Conservation (phyloP, 306 rosid genomes). For the Albizia julibrissin region DNA sequence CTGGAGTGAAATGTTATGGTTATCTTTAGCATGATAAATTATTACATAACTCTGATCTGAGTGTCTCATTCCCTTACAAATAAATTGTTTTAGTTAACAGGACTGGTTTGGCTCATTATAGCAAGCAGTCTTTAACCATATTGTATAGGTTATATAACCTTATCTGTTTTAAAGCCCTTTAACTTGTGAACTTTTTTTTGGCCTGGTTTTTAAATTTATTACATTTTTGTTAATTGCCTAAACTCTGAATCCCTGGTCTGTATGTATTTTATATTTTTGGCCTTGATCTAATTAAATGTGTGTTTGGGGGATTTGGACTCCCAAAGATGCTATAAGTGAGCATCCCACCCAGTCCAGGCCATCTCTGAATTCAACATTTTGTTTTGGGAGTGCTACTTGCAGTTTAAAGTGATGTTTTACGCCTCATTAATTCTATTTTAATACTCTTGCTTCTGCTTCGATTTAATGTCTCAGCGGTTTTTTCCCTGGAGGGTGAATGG, state of each 20-base stretch:
- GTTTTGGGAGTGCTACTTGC: neutral
- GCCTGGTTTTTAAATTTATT: neutral
- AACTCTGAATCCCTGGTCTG: neutral
- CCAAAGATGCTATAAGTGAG: neutral
- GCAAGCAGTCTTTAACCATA: constrained; percentile 7
- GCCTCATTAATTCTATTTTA: constrained; percentile 1
- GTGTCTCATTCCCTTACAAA: constrained; percentile 11
- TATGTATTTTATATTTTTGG: neutral
- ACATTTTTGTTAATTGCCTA: neutral
- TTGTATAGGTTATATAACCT: neutral
- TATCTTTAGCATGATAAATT: constrained; percentile 17
- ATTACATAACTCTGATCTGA: neutral
- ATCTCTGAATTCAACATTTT: neutral
- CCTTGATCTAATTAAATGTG: neutral
- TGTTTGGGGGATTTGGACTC: no score
- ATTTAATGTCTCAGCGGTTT: neutral
- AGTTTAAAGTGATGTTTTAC: neutral
- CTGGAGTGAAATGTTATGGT: constrained; percentile 29
- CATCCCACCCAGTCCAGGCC: neutral
- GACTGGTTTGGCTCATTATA: constrained; percentile 21
- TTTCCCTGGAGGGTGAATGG: constrained; percentile 14
- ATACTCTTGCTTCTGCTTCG: constrained; percentile 7
- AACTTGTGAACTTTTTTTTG: neutral
- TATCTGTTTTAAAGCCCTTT: neutral
- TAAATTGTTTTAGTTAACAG: constrained; percentile 6